Percentiles rank a stretch among this genome's conserved stretches.
Evolutionary conservation across 495 filamentous ascomycete species (phyloP).

Genomic region (Neurospora tetraspora): DNA sequence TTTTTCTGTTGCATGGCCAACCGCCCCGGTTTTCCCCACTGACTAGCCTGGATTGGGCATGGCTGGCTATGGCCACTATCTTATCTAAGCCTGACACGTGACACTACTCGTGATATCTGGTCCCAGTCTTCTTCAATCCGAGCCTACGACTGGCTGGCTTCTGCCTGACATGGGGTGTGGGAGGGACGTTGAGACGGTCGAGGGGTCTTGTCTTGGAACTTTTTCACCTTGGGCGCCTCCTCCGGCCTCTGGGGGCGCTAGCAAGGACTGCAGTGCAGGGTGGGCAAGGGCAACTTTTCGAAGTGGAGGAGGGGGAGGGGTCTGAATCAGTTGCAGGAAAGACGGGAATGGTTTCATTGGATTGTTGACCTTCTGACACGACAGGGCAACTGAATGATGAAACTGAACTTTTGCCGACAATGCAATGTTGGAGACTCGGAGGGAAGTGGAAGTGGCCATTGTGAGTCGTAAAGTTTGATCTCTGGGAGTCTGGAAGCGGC

Average conservation of each 20-base stretch:
- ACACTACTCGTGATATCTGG: background rate
- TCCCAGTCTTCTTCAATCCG: background rate
- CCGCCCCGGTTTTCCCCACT: slow-evolving; percentile 1
- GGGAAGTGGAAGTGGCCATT: background rate
- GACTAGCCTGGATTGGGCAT: background rate
- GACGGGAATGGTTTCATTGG: background rate
- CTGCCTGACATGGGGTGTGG: background rate
- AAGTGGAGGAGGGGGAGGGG: background rate
- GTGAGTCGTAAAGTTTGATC: background rate
- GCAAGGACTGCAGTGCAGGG: background rate
- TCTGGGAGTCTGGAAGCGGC: background rate
- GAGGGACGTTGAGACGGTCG: background rate
- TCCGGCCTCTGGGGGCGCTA: background rate
- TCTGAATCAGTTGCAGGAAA: background rate
- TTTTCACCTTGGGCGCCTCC: background rate
- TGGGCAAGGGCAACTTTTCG: background rate
- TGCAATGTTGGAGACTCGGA: background rate
- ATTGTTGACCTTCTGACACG: background rate
- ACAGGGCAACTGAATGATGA: background rate
- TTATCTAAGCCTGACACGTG: background rate
- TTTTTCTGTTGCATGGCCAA: slow-evolving; percentile 9
- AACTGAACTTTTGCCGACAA: background rate
- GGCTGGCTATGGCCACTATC: background rate
- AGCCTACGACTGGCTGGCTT: background rate
- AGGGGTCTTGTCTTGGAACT: background rate